Evolutionary conservation across 2,329 filamentous ascomycete species (phyloP).

Genomic region (Botryotinia calthae): DNA sequence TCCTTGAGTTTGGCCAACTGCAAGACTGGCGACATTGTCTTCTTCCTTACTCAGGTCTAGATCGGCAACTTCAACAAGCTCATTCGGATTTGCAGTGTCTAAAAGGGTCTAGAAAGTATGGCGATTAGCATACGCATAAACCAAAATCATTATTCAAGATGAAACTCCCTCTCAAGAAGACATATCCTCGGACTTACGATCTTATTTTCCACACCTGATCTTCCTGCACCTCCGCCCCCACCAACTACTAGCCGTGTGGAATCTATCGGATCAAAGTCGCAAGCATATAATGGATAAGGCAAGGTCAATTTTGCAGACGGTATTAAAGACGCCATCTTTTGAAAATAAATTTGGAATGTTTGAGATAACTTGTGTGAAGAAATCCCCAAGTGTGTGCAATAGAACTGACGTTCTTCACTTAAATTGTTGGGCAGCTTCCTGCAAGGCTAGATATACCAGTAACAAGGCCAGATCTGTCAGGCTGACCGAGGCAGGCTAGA

Average conservation of each 20-base stretch:
- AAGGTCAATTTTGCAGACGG: constrained; percentile 47
- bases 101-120: constrained; percentile 36
- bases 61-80: constrained; percentile 63
- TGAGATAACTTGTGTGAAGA: not conserved
- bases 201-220: constrained; percentile 81
- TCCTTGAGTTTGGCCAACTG: constrained; percentile 59
- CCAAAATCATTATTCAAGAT: not conserved
- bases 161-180: not conserved
- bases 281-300: constrained; percentile 80
- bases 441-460: constrained; percentile 10
- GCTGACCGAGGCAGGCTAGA: constrained; percentile 17
- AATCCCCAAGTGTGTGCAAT: not conserved
- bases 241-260: constrained; percentile 74
- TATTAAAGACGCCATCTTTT: constrained; percentile 36
- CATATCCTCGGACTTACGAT: constrained; percentile 58
- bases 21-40: constrained; percentile 84
- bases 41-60: constrained; percentile 78
- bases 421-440: constrained; percentile 6
- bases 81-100: constrained; percentile 35
- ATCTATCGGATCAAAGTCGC: constrained; percentile 83
- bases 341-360: not conserved
- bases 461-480: constrained; percentile 13
- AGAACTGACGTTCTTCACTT: not conserved
- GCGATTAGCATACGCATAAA: not conserved
- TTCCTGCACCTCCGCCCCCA: constrained; percentile 80